Evolutionary conservation across 257 asterid genomes (phyloP), one percentile per base, ranked within the genome.

Genomic region (Jaltomata sinuosa): DNA sequence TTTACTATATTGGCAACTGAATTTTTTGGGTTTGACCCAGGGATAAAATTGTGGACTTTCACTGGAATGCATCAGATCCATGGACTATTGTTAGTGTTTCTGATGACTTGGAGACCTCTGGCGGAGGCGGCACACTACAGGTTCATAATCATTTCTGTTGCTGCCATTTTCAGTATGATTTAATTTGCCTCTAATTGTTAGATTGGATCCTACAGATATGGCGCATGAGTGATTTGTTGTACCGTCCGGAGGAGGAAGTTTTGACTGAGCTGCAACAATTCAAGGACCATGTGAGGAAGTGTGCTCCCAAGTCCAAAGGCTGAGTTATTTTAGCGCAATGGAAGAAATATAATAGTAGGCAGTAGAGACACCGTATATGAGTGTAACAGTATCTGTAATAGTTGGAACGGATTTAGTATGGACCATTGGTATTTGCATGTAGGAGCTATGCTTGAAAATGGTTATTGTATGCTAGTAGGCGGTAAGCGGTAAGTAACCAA

Each of bases 101-200:
- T 0, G 97, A 94, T 86, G 99, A 95, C 87, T 95, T 95, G 54
- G 99, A 95, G 80, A 88, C 89, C 84, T 89, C 88, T 21, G 95
- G 97, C 69, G 99, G 99, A 14, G 99, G 99, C 81, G 99, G 99
- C 85, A 96, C 99, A 31, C 85, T 96, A 86, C 99, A 96, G 97
- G 99, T 96, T 76, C 21, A 50, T 25, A 9, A 65, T 83, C 79
- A 25, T 62, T 40, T 38, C 15, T 10, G 50, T 82, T 82, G 71
- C 47, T 32, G 50, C 8, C 15, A 21, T 82, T 45, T 64, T 52
- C 10, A n/a, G 29, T 62, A 36, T 27, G 18, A 49, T 64, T 45
- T 45, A 9, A 61, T 82, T 42, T 31, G 85, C 19, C 31, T 54
- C 85, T 27, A 29, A 50, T 67, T 5, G 8, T 82, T 61, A 11